phyloP scores from a whole-genome alignment of 2,329 filamentous ascomycete genomes.

The Phoma sp. region DNA sequence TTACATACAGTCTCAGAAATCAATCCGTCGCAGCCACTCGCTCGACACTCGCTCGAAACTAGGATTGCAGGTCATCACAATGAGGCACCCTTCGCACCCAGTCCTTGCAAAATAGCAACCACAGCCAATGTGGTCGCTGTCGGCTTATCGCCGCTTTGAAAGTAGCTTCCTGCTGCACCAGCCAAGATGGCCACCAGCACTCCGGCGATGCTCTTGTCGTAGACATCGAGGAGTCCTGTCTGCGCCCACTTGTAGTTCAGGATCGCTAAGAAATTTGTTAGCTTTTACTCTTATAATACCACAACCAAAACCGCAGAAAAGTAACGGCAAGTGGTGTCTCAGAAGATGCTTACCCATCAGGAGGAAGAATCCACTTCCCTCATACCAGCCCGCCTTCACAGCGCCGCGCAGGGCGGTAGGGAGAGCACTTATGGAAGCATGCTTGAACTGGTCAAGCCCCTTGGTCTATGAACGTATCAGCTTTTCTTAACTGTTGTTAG shows the following conservation, averaged over 20 bases:
- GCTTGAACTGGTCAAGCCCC: constrained; percentile 46
- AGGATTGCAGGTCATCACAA: not conserved
- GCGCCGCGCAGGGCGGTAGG: constrained; percentile 38
- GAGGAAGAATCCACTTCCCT: constrained; percentile 46
- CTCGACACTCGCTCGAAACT: not conserved
- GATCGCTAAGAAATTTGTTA: constrained; percentile 26
- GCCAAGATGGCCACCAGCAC: constrained; percentile 36
- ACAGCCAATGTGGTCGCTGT: constrained; percentile 30
- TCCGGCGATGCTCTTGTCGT: constrained; percentile 42
- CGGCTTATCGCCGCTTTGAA: constrained; percentile 35
- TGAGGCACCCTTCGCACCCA: constrained; percentile 24
- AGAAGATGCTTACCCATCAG: constrained; percentile 37
- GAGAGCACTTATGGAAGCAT: constrained; percentile 40
- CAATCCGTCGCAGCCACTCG: not conserved
- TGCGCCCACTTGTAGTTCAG: constrained; percentile 48
- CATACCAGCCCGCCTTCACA: constrained; percentile 47
- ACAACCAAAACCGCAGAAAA: too few species aligned
- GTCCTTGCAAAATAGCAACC: constrained; percentile 36
- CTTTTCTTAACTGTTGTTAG: not conserved
- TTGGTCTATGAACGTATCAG: constrained; percentile 30
- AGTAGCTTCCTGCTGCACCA: constrained; percentile 34
- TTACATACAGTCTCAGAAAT: not conserved
- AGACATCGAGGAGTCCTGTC: constrained; percentile 39
- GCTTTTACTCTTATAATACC: not conserved
- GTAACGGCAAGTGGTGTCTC: not conserved